Evolutionary conservation across 805 yeast species (phyloP).

Genomic region (Kluyveromyces siamensis): DNA sequence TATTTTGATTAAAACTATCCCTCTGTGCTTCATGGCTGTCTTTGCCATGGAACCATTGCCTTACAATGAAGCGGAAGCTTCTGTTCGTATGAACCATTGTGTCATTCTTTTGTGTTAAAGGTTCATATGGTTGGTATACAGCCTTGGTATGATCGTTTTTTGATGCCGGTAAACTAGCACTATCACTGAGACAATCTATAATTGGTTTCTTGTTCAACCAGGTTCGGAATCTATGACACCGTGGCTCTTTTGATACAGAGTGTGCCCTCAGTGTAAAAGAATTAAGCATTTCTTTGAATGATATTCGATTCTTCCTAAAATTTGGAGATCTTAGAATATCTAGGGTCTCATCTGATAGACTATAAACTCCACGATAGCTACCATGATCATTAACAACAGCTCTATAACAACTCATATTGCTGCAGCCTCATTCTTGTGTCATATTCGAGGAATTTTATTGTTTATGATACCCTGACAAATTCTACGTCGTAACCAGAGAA

Average conservation of each 20-base stretch:
- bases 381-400: constrained; percentile 1
- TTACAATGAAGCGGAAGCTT: neutral
- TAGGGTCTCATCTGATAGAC: neutral
- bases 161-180: neutral
- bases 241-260: neutral
- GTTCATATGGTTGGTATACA: neutral
- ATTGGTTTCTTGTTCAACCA: constrained; percentile 2
- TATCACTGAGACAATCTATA: neutral
- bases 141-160: no score
- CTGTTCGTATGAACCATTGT: neutral
- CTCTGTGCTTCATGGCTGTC: neutral
- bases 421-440: neutral
- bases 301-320: neutral
- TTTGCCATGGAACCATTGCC: neutral
- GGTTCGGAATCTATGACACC: neutral
- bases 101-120: neutral
- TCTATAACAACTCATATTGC: neutral
- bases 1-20: neutral
- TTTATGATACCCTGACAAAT: neutral
- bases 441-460: neutral
- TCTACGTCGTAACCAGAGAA: neutral
- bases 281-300: neutral
- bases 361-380: neutral
- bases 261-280: neutral
- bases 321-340: constrained; percentile 1